These are phyloP conservation scores for Gremmenia infestans DNA, from an alignment of 2,329 filamentous ascomycete genomes.

Conservation along the genomic window DNA sequence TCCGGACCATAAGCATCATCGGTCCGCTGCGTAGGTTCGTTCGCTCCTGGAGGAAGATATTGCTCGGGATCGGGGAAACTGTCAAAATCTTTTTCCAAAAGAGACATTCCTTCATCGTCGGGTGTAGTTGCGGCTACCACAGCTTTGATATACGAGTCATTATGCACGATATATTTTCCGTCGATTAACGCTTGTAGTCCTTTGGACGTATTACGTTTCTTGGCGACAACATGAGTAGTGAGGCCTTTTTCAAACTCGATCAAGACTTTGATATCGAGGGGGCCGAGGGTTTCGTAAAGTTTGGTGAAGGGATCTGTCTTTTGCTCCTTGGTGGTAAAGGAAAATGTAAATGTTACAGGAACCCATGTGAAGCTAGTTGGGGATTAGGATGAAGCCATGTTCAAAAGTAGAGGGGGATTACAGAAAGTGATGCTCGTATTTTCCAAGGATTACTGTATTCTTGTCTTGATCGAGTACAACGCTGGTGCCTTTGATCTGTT, in stretches of 20 bases:
- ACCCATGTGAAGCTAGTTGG: slow-evolving; percentile 66
- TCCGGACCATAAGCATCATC: slow-evolving; percentile 67
- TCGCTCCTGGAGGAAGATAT: slow-evolving; percentile 68
- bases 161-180: slow-evolving; percentile 66
- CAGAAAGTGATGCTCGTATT: slow-evolving; percentile 59
- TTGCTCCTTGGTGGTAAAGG: slow-evolving; percentile 65
- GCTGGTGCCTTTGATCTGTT: slow-evolving; percentile 59
- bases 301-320: slow-evolving; percentile 59
- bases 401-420: slow-evolving; percentile 29
- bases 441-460: slow-evolving; percentile 68
- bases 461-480: slow-evolving; percentile 50
- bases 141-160: slow-evolving; percentile 66
- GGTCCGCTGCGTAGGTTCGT: slow-evolving; percentile 66
- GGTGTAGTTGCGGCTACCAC: slow-evolving; percentile 49
- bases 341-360: slow-evolving; percentile 76
- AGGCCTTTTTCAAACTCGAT: slow-evolving; percentile 62
- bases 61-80: slow-evolving; percentile 72
- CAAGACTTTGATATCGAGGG: slow-evolving; percentile 83
- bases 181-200: slow-evolving; percentile 83
- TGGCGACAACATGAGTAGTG: slow-evolving; percentile 85
- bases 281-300: slow-evolving; percentile 64
- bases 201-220: slow-evolving; percentile 84
- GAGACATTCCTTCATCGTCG: slow-evolving; percentile 30
- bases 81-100: slow-evolving; percentile 73
- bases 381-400: not conserved